phyloP scores from a whole-genome alignment of 192 early-diverging fungal genomes.

The Thamnidium elegans region DNA sequence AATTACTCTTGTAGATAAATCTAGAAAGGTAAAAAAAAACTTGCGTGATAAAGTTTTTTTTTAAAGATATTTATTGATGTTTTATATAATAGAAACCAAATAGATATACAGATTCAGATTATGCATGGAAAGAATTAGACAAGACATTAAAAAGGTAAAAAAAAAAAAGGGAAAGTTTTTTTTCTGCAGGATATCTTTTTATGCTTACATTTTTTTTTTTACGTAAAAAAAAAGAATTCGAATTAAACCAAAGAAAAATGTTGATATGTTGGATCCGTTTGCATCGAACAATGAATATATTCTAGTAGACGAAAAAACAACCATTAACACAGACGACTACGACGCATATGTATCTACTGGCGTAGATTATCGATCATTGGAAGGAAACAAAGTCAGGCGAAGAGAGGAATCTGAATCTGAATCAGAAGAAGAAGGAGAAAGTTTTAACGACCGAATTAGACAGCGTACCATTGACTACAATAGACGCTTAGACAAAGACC shows the following conservation, averaged over 20 bases:
- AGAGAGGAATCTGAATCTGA: conserved; percentile 24
- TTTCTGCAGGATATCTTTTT: conserved; percentile 17
- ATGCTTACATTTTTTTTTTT: not conserved
- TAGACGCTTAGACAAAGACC: conserved; percentile 34
- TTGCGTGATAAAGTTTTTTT: no score
- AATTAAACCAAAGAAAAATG: conserved; percentile 1
- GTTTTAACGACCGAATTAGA: conserved; percentile 38
- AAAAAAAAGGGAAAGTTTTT: conserved; percentile 1
- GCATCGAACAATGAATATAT: not conserved
- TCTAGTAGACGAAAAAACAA: not conserved
- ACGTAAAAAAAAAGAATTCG: conserved; percentile 1
- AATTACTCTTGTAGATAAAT: not conserved
- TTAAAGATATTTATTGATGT: not conserved
- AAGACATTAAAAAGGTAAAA: conserved; percentile 28
- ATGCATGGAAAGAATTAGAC: conserved; percentile 28
- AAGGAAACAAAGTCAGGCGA: conserved; percentile 39
- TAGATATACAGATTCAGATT: conserved; percentile 22
- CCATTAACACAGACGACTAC: not conserved
- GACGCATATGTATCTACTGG: conserved; percentile 13
- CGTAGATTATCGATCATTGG: conserved; percentile 45
- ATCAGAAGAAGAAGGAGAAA: conserved; percentile 33
- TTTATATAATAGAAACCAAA: not conserved
- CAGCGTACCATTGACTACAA: conserved; percentile 37
- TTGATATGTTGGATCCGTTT: not conserved
- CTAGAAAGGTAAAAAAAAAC: conserved; percentile 13